Percentiles rank a stretch among this genome's conserved stretches.
Conservation (phyloP, 768 basidiomycete species). For the Russula abietina region DNA sequence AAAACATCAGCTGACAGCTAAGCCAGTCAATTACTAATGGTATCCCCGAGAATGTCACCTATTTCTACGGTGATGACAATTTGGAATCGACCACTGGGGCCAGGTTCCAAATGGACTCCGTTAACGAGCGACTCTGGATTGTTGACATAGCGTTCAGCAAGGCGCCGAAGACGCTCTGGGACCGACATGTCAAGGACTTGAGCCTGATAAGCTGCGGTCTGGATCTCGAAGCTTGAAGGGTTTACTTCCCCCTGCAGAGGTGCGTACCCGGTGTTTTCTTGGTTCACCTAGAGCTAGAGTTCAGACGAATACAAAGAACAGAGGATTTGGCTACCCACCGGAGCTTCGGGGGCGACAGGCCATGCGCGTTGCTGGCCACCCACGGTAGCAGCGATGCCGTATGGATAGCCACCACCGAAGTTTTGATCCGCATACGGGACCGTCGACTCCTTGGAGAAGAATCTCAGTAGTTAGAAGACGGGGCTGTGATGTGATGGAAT, state of each 20-base stretch:
- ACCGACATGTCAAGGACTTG: not conserved
- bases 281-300: not conserved
- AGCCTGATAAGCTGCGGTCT: not conserved
- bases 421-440: not conserved
- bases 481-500: not conserved
- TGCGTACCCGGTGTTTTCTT: not conserved
- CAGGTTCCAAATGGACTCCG: not conserved
- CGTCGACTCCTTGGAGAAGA: not conserved
- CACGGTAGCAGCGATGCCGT: no score
- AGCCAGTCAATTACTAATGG: not conserved
- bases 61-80: slow-evolving; percentile 1
- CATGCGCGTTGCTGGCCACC: not conserved
- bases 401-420: no score
- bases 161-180: not conserved
- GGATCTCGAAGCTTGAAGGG: not conserved
- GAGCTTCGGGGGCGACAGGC: not conserved
- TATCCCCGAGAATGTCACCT: not conserved
- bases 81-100: not conserved
- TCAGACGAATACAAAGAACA: not conserved
- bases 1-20: no score
- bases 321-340: not conserved
- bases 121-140: not conserved
- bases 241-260: not conserved
- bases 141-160: slow-evolving; percentile 3
- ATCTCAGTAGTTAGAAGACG: not conserved